Percentiles rank a stretch among this genome's conserved stretches.
phyloP scores from a whole-genome alignment of 2,329 filamentous ascomycete species.

The Beauveria sp. region DNA sequence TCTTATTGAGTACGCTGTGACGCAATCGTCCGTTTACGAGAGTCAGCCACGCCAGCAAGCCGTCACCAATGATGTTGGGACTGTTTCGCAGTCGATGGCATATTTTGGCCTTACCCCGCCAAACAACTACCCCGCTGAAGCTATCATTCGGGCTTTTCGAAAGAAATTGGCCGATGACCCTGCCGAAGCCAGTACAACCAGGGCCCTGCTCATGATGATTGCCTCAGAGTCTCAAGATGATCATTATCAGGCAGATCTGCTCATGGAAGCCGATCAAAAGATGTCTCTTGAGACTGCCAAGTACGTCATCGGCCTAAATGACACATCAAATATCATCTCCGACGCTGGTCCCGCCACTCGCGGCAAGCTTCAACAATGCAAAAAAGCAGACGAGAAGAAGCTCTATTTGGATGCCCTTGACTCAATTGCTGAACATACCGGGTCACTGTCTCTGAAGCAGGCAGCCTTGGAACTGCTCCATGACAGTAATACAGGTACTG shows the following conservation, averaged over 20 bases:
- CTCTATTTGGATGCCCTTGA: constrained; percentile 29
- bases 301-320: constrained; percentile 22
- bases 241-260: constrained; percentile 24
- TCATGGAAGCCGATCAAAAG: constrained; percentile 27
- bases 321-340: constrained; percentile 17
- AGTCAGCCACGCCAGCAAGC: constrained; percentile 24
- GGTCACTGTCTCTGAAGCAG: constrained; percentile 21
- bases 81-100: constrained; percentile 25
- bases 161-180: constrained; percentile 26
- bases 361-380: constrained; percentile 19
- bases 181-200: constrained; percentile 22
- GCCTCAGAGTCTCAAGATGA: constrained; percentile 28
- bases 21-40: constrained; percentile 32
- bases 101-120: constrained; percentile 28
- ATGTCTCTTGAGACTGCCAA: constrained; percentile 29
- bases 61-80: constrained; percentile 23
- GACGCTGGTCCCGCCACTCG: constrained; percentile 1
- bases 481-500: constrained; percentile 12
- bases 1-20: constrained; percentile 30
- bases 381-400: constrained; percentile 21
- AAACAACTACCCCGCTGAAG: constrained; percentile 27
- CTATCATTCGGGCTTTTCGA: constrained; percentile 28
- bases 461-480: constrained; percentile 21
- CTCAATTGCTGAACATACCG: constrained; percentile 26
- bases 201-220: constrained; percentile 27